Evolutionary conservation across 202 grass and related monocot species (phyloP).

Genomic region (Brachypodium distachyon): DNA sequence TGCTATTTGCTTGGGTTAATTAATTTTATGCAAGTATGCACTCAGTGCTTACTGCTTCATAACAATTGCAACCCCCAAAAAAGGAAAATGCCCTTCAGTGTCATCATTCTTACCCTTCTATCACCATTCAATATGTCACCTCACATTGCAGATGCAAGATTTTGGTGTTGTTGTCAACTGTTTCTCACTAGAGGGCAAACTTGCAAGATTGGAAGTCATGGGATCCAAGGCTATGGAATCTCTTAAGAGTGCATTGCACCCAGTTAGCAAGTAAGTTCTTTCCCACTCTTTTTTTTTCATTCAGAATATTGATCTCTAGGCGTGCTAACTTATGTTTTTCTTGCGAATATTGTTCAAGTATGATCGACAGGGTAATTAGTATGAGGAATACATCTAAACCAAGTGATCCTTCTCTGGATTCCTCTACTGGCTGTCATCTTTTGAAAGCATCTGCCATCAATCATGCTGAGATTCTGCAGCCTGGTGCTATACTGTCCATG

Average conservation of each 20-base stretch:
- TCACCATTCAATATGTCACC: neutral
- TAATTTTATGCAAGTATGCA: constrained; percentile 1
- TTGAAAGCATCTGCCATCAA: constrained; percentile 34
- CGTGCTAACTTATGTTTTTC: constrained; percentile 18
- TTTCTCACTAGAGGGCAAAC: constrained; percentile 50
- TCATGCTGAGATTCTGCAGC: constrained; percentile 47
- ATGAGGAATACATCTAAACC: constrained; percentile 15
- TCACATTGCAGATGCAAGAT: constrained; percentile 45
- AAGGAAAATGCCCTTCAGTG: no score
- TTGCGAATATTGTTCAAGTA: neutral
- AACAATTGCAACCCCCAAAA: neutral
- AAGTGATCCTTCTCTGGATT: constrained; percentile 10
- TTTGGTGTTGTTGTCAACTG: constrained; percentile 38
- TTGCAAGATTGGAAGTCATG: constrained; percentile 77
- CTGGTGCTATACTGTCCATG: constrained; percentile 59
- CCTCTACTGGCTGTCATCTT: constrained; percentile 11
- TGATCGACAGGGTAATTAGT: constrained; percentile 23
- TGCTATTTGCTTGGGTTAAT: constrained; percentile 1
- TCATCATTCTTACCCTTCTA: neutral
- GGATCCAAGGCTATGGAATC: constrained; percentile 56
- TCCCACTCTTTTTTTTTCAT: neutral
- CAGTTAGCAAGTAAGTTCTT: constrained; percentile 43
- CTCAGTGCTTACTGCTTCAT: neutral
- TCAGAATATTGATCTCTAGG: neutral
- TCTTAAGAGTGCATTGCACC: constrained; percentile 47